These are phyloP conservation scores for Suhomyces xylopsoci DNA, from an alignment of 805 yeast genomes.

Conservation along the genomic window DNA sequence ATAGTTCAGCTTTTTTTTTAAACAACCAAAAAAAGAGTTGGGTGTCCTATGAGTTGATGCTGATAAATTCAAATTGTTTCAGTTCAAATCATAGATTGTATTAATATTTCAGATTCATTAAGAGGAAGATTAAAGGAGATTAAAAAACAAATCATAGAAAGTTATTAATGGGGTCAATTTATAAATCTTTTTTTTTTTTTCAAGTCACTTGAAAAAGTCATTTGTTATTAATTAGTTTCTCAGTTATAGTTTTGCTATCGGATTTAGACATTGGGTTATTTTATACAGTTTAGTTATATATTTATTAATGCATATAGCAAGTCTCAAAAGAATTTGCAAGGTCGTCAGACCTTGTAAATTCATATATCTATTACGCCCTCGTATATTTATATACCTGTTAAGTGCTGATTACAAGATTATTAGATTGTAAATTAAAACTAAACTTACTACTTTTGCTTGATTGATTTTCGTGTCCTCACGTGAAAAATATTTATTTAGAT, in stretches of 20 bases:
- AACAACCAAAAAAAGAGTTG: not conserved
- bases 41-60: conserved; percentile 5
- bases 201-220: conserved; percentile 20
- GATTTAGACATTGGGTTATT: conserved; percentile 44
- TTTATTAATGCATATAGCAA: conserved; percentile 24
- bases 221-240: conserved; percentile 18
- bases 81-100: conserved; percentile 11
- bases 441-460: too few relatives aligned
- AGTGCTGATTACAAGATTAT: too few relatives aligned
- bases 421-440: too few relatives aligned
- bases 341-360: too few relatives aligned
- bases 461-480: conserved; percentile 1
- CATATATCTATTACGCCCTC: too few relatives aligned
- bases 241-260: conserved; percentile 33
- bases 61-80: not conserved
- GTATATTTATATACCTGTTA: too few relatives aligned
- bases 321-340: conserved; percentile 7
- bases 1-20: conserved; percentile 6
- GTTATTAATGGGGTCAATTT: conserved; percentile 21
- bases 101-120: conserved; percentile 12
- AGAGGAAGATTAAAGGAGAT: conserved; percentile 9
- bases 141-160: conserved; percentile 19
- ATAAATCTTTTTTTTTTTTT: conserved; percentile 22
- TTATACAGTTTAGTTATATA: conserved; percentile 21
- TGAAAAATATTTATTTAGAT: not conserved